phyloP scores from a whole-genome alignment of 1,284 basidiomycete genomes.

The Meira nashicola region DNA sequence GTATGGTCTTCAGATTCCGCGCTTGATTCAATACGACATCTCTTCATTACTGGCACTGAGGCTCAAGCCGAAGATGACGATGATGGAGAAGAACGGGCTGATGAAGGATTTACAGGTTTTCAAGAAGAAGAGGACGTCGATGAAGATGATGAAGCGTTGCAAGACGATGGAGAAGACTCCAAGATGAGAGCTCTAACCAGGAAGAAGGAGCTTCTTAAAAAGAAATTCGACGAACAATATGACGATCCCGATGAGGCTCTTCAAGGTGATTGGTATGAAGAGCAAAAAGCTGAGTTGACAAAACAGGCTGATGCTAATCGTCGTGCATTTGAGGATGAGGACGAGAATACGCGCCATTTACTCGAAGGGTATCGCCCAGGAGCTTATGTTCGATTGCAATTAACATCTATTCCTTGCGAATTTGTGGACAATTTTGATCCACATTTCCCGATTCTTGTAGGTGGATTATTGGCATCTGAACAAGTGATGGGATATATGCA shows the following conservation, averaged over 20 bases:
- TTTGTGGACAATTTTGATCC: constrained; percentile 92
- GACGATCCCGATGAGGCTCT: constrained; percentile 69
- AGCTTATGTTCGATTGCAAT: constrained; percentile 87
- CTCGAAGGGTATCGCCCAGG: constrained; percentile 89
- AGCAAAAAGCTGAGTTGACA: constrained; percentile 86
- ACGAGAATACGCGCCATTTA: constrained; percentile 70
- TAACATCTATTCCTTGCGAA: constrained; percentile 78
- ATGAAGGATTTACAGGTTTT: constrained; percentile 20
- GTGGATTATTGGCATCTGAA: constrained; percentile 85
- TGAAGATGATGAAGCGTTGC: constrained; percentile 24
- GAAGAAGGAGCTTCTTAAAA: constrained; percentile 87
- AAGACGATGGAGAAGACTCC: constrained; percentile 55
- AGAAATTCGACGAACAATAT: constrained; percentile 94
- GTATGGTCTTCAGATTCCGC: constrained; percentile 79
- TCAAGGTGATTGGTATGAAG: constrained; percentile 49
- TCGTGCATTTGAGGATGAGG: constrained; percentile 77
- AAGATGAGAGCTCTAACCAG: constrained; percentile 64
- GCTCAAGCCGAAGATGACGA: constrained; percentile 18
- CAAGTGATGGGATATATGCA: constrained; percentile 86
- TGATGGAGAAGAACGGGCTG: constrained; percentile 43
- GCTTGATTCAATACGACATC: constrained; percentile 75
- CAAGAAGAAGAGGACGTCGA: constrained; percentile 57
- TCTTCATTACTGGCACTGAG: constrained; percentile 80
- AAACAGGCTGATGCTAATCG: constrained; percentile 78
- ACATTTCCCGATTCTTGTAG: constrained; percentile 80